Percentiles rank a stretch among this genome's conserved stretches.
Evolutionary conservation across 768 basidiomycete genomes (phyloP).

Genomic region (Amanita jacksonii): DNA sequence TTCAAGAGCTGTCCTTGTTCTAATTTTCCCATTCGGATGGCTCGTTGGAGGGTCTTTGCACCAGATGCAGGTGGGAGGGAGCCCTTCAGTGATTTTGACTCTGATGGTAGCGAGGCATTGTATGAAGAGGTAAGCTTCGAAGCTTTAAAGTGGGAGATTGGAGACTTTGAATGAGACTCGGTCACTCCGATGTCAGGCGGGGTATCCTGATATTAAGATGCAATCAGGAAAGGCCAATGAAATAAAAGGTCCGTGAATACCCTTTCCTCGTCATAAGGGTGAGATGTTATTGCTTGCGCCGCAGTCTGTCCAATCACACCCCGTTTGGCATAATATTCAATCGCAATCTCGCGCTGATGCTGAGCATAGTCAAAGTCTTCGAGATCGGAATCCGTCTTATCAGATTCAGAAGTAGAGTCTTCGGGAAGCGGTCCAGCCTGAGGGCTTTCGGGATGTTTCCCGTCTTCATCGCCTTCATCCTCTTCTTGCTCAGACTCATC

Average conservation of each 20-base stretch:
- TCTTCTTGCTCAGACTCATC: constrained; percentile 12
- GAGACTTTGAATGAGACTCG: constrained; percentile 29
- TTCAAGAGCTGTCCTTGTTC: constrained; percentile 38
- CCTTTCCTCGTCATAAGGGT: constrained; percentile 30
- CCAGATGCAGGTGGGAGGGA: constrained; percentile 35
- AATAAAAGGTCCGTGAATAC: constrained; percentile 28
- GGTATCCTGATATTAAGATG: constrained; percentile 23
- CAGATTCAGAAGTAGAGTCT: constrained; percentile 18
- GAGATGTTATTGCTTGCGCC: constrained; percentile 34
- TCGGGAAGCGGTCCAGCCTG: constrained; percentile 8
- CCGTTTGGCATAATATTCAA: constrained; percentile 62
- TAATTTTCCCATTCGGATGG: constrained; percentile 48
- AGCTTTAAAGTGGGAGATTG: constrained; percentile 59
- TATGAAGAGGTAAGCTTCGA: constrained; percentile 42
- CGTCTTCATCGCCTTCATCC: constrained; percentile 18
- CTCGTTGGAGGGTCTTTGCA: constrained; percentile 38
- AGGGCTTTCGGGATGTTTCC: too few species aligned
- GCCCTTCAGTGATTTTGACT: constrained; percentile 29
- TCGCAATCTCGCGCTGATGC: constrained; percentile 66
- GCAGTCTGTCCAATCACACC: constrained; percentile 44
- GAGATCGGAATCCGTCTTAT: constrained; percentile 21
- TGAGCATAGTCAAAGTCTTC: constrained; percentile 49
- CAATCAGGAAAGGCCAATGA: constrained; percentile 1
- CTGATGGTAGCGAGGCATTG: constrained; percentile 25
- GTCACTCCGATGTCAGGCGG: constrained; percentile 21